These are phyloP conservation scores for Serendipita sp. DNA, from an alignment of 768 basidiomycete genomes.

Conservation along the genomic window DNA sequence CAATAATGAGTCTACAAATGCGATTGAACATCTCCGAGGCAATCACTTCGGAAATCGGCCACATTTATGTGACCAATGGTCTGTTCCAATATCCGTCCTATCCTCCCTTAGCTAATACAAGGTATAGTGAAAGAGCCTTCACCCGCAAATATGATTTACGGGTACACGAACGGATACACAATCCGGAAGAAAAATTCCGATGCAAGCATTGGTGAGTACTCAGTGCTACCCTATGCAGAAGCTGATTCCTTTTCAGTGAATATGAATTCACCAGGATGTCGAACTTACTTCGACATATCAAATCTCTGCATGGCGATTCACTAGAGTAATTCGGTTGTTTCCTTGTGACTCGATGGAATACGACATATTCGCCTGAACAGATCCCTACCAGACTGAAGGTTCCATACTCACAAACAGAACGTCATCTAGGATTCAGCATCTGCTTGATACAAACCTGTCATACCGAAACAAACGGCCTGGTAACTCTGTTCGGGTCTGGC, in stretches of 20 bases:
- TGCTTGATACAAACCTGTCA: too few species aligned
- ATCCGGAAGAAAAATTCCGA: background rate
- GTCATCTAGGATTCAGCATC: too few species aligned
- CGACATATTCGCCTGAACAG: too few species aligned
- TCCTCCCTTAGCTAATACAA: background rate
- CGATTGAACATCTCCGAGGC: background rate
- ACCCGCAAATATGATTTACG: background rate
- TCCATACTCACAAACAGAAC: too few species aligned
- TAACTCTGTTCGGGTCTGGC: too few species aligned
- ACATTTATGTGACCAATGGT: background rate
- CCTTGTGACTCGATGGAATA: too few species aligned
- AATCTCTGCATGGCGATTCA: too few species aligned
- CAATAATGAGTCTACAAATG: background rate
- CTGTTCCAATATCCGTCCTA: background rate
- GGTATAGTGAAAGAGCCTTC: background rate
- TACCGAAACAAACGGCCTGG: too few species aligned
- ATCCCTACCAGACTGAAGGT: too few species aligned
- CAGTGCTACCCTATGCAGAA: background rate
- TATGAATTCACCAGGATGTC: background rate
- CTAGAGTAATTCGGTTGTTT: too few species aligned
- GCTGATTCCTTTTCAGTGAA: background rate
- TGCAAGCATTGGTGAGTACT: background rate
- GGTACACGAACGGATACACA: background rate
- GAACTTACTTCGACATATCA: background rate
- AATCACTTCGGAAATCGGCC: background rate